Evolutionary conservation across 1,284 basidiomycete species (phyloP), one percentile per base, ranked within the genome.

Genomic region (Trametes hirsuta): DNA sequence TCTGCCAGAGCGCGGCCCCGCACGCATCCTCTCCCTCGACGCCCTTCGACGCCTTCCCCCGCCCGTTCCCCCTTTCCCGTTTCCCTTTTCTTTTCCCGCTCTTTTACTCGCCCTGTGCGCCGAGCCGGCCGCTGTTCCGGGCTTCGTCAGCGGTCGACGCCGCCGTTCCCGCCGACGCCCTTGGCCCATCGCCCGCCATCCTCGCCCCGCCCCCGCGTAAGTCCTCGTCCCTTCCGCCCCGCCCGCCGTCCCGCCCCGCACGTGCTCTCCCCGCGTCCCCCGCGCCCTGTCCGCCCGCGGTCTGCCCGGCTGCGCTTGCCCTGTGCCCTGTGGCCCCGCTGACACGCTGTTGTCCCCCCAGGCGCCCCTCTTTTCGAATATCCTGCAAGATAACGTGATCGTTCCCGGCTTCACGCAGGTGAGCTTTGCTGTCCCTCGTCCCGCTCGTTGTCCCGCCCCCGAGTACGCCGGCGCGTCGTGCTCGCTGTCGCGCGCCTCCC

Each of bases 361-460:
- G 62, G 42, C 58, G 62, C 58, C 54, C 50, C 47, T 48, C 18
- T 11, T 30, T 35, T 36, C 18, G 42, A 36, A 18, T 39, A 35
- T 30, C 37, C 40, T 56, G 40, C 55, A 52, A 51, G 53, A 59
- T 63, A 63, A 63, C 62, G 62, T 63, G 62, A 63, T 53, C 44
- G 37, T 52, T 36, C 47, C 47, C 36, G 50, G 12, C 15, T 15
- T 48, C n/a, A 15, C 12, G 25, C 40, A 47, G 40, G 62, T 63
- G 24, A 53, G 62, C 58, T 21, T 49, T 46, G 25, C 14, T 2
- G 6, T 9, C 18, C 3, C 34, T 47, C 53, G 18, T 46, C 47
- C 21, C 22, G 18, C 39, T 46, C 36, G 15, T 14, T 15, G 10
- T 39, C 58, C 12, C 37, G 53, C 6, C n/a, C 22, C 12, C 24